phyloP scores from a whole-genome alignment of 192 early-diverging fungal genomes.

The Ambispora gerdemannii region DNA sequence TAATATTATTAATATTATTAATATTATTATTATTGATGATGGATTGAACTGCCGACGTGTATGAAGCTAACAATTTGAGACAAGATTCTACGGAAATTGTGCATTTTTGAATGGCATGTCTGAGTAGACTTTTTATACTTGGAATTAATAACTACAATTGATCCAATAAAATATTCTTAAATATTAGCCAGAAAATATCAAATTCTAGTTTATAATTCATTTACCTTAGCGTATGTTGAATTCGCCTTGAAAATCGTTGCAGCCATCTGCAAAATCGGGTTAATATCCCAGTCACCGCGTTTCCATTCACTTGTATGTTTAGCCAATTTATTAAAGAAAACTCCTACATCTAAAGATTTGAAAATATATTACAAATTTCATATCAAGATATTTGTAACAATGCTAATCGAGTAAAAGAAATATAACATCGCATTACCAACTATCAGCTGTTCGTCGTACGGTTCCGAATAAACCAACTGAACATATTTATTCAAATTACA shows the following conservation, averaged over 20 bases:
- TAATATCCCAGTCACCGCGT: slow-evolving; percentile 45
- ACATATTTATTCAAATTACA: slow-evolving; percentile 52
- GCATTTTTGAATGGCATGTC: slow-evolving; percentile 39
- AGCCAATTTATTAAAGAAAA: slow-evolving; percentile 41
- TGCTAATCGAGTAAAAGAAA: too few relatives aligned
- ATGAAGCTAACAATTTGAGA: slow-evolving; percentile 41
- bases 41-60: slow-evolving; percentile 29
- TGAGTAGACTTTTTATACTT: slow-evolving; percentile 34
- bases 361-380: too few relatives aligned
- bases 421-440: slow-evolving; percentile 30
- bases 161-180: not conserved
- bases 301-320: slow-evolving; percentile 48
- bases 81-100: slow-evolving; percentile 34
- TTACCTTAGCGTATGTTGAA: slow-evolving; percentile 38
- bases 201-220: too few relatives aligned
- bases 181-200: not conserved
- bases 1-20: too few relatives aligned
- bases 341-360: slow-evolving; percentile 40
- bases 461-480: slow-evolving; percentile 49
- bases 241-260: slow-evolving; percentile 42
- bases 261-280: slow-evolving; percentile 43
- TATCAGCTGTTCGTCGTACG: slow-evolving; percentile 43
- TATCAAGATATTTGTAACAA: too few relatives aligned
- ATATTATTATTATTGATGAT: slow-evolving; percentile 24
- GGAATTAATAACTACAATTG: slow-evolving; percentile 33